phyloP scores from a whole-genome alignment of 345 rosid genomes.

The Litchi chinensis region DNA sequence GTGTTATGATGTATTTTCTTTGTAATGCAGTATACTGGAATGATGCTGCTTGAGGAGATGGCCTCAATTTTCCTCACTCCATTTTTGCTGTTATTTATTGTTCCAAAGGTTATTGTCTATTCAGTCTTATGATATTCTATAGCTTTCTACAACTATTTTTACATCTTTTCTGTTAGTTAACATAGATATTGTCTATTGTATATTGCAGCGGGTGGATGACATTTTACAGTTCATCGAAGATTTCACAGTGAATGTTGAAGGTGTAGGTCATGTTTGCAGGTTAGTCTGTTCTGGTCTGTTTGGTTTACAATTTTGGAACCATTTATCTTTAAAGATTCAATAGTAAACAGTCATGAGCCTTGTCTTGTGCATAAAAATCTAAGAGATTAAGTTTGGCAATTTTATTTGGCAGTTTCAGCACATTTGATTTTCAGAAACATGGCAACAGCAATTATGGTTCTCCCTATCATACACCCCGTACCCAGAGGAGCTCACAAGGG shows the following conservation, averaged over 20 bases:
- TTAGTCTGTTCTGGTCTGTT: conserved; percentile 25
- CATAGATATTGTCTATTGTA: conserved; percentile 19
- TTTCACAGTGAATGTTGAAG: conserved; percentile 82
- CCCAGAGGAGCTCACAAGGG: conserved; percentile 89
- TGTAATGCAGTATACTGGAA: conserved; percentile 83
- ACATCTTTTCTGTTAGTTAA: conserved; percentile 11
- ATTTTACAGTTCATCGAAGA: conserved; percentile 88
- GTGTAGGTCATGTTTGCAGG: conserved; percentile 99
- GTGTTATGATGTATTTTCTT: neutral
- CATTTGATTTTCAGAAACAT: conserved; percentile 81
- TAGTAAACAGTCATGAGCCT: neutral
- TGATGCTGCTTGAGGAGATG: conserved; percentile 98
- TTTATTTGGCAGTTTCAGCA: conserved; percentile 67
- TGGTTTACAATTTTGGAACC: neutral
- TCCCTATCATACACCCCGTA: conserved; percentile 49
- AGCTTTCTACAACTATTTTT: conserved; percentile 1
- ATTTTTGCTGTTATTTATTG: conserved; percentile 77
- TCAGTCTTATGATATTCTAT: conserved; percentile 4
- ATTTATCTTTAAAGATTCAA: neutral
- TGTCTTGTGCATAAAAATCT: neutral
- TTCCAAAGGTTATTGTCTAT: conserved; percentile 65
- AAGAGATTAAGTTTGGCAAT: conserved; percentile 1
- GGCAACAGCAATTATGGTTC: conserved; percentile 92
- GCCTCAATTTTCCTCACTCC: conserved; percentile 97
- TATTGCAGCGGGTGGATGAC: conserved; percentile 88